A percentile compares a stretch with the other conserved stretches of the same genome.
phyloP scores from a whole-genome alignment of 805 yeast genomes.

The Deakozyma indianensis region DNA sequence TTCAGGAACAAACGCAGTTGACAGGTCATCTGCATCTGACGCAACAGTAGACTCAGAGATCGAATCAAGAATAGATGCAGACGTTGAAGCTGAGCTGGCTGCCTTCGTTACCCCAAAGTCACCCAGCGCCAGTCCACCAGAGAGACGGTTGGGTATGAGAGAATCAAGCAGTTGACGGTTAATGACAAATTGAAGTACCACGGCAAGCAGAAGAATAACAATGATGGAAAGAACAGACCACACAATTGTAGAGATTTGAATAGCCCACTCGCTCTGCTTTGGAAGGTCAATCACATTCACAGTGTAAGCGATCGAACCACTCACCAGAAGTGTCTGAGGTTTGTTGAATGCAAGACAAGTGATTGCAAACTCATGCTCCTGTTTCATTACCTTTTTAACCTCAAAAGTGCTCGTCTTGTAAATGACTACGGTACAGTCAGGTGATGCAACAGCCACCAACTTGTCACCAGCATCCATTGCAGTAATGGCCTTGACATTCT shows the following conservation, averaged over 20 bases:
- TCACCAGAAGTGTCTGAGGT: conserved; percentile 49
- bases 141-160: conserved; percentile 7
- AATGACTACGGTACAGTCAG: conserved; percentile 54
- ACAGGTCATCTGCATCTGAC: not conserved
- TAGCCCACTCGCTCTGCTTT: conserved; percentile 8
- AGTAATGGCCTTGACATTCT: conserved; percentile 23
- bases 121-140: not conserved
- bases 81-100: too few species aligned
- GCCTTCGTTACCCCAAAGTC: not conserved
- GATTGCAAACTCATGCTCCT: conserved; percentile 66
- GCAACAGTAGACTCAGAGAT: too few species aligned
- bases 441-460: conserved; percentile 42
- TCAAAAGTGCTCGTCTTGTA: conserved; percentile 38
- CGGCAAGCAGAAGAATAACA: conserved; percentile 15
- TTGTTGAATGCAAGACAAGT: conserved; percentile 61
- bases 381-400: conserved; percentile 33
- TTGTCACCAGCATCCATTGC: conserved; percentile 35
- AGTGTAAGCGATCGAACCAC: conserved; percentile 66
- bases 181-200: conserved; percentile 12
- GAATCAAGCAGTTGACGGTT: conserved; percentile 21
- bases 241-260: conserved; percentile 6
- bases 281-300: conserved; percentile 53
- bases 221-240: conserved; percentile 9
- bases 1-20: not conserved
- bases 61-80: too few species aligned